Evolutionary conservation across 2,329 filamentous ascomycete genomes (phyloP), one percentile per base, ranked within the genome.

Genomic region (Trichophyton verrucosum): DNA sequence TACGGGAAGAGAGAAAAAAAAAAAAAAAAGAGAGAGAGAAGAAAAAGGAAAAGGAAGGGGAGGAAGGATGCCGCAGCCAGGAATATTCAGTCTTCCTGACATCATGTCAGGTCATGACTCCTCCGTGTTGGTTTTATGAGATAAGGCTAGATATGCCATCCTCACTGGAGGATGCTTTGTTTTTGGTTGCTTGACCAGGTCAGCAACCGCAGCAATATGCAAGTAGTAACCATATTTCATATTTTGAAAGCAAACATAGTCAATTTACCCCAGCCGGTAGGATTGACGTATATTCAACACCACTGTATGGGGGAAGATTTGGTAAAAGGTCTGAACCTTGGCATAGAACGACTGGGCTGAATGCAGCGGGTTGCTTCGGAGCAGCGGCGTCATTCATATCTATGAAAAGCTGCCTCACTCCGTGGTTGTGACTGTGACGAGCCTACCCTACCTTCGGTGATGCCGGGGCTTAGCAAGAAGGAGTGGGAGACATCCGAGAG

Each of bases 41-140:
- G 9, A 7, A 7, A 9, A 33, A 33, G 30, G 9, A 2, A 9
- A 38, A 38, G 13, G 2, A 1, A 38, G 9, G 33, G 33, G 33
- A 38, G 33, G 2, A 38, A 38, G 3, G 33, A 9, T 3, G 33
- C 33, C 3, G 33, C 33, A 38, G 11, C 33, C 33, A 13, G 33
- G 4, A 13, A 13, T 38, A 38, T 38, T 11, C 33, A 13, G 9
- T 38, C 33, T 3, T 38, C 13, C 33, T 11, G 33, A 38, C 33
- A 38, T 38, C 2, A 38, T 38, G 33, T 38, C 40, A 44, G 15
- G 13, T n/a, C 7, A 17, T n/a, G 15, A 20, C 15, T 38, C 40
- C 44, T 9, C 44, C 11, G 17, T 13, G 9, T 20, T 67, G 9
- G 20, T 47, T 4, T 71, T 0, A 67, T 66, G 0, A 72, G 72